Evolutionary conservation across 768 basidiomycete species (phyloP), one percentile per base, ranked within the genome.

Genomic region (Amanita jacksonii): DNA sequence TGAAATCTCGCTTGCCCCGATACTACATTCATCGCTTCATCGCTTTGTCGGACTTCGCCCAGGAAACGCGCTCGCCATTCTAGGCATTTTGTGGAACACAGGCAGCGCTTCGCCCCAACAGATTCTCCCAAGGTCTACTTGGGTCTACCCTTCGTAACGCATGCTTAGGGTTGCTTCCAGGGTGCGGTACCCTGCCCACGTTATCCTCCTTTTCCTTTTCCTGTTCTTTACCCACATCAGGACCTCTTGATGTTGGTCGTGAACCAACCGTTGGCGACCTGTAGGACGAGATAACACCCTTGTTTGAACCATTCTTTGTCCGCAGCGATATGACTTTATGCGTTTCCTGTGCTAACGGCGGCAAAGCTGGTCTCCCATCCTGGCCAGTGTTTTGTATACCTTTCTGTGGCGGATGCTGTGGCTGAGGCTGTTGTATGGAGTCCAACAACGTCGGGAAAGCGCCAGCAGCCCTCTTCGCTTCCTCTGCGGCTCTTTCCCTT

Each of bases 321-420:
- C 67, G 61, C 27, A 85, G 52, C 7, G 82, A 81, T 18, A 84
- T 51, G 8, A 82, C 76, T 54, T 74, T 79, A 48, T 76, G 77
- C 1, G 71, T 67, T 38, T 70, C 62, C 16, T 52, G 49, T 1
- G 44, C 28, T 12, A 66, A 57, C 8, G 52, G 52, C 1, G 66
- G 58, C 48, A 31, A 50, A 39, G 27, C 50, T 19, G 19, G 19
- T 25, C 51, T 37, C 19, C 13, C 12, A 30, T 23, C 40, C 3
- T 28, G 20, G 22, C n/a, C 13, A 12, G 38, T 18, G 7, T 23
- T 43, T 31, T 19, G 32, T 20, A 15, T n/a, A 2, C 2, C 23
- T 35, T 19, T 18, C 41, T 9, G 52, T 36, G 18, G 37, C 5
- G 37, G 46, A 22, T 36, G 48, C 20, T 40, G 48, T n/a, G 31